Base-by-base conservation (phyloP, 2,329 filamentous ascomycete species). In the Colletotrichum echinochloae region DNA sequence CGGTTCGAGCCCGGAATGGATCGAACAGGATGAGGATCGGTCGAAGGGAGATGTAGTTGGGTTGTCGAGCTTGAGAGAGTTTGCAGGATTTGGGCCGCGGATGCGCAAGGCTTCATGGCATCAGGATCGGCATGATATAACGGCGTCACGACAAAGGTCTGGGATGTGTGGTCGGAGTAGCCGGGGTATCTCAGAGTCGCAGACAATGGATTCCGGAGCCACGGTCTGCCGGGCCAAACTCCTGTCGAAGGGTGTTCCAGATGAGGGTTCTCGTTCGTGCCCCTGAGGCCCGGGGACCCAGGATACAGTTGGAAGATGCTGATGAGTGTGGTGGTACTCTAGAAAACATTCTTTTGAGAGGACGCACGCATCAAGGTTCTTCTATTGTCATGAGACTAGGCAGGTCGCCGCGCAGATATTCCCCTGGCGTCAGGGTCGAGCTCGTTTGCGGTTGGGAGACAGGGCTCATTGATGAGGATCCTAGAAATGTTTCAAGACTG, bases 301-400 rank as follows among this genome's bases (percentile, higher is more conserved):
- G 12, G 12, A 26, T n/a, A 37, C n/a, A 26, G 12, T 23, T 23
- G 12, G 33, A 37, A 37, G 20, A 9, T 16, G 20, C 7, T n/a
- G 28, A n/a, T 11, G 8, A n/a, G 0, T 1, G 33, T 54, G 16
- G n/a, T 28, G 2, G 2, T 3, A 2, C 2, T 4, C 5, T 20
- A 5, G 14, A 3, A 30, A 51, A 28, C 2, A 1, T 1, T 9
- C 12, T 30, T 30, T 51, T 28, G 46, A 18, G 26, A 51, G 16
- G 23, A 51, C 1, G 26, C 14, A 18, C 5, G 6, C n/a, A n/a
- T n/a, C n/a, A 4, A 14, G 18, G 48, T 5, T 18, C n/a, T 2
- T 51, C 26, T 14, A 30, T 16, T 30, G 14, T 9, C 26, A 51
- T 20, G 48, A 18, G 14, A 30, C 11, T 18, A 20, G 48, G 3